Conservation (phyloP, 345 rosid genomes). For the Citrus sp. region DNA sequence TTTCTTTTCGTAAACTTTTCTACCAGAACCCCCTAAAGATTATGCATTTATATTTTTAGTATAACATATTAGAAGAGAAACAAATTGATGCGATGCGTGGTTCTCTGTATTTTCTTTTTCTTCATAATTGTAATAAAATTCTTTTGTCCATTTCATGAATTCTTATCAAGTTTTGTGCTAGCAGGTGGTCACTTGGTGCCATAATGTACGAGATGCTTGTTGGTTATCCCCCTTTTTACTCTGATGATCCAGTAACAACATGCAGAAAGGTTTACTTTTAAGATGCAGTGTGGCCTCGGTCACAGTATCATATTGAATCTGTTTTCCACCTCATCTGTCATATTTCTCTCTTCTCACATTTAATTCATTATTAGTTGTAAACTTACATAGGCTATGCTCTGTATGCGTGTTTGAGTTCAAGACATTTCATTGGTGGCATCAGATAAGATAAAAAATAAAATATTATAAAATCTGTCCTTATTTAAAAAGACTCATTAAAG, state of each 20-base stretch:
- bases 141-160: constrained; percentile 7
- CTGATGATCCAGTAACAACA: constrained; percentile 82
- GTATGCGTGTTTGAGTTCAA: neutral
- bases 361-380: neutral
- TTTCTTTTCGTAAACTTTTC: neutral
- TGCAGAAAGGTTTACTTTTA: constrained; percentile 76
- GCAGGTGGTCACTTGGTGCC: constrained; percentile 96
- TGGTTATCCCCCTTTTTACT: constrained; percentile 81
- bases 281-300: neutral
- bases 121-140: neutral
- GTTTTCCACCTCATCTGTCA: neutral
- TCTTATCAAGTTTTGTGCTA: constrained; percentile 18
- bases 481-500: neutral
- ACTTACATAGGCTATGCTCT: neutral
- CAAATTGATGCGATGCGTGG: neutral
- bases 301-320: neutral
- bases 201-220: constrained; percentile 91
- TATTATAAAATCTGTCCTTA: neutral
- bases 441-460: neutral
- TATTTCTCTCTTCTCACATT: neutral
- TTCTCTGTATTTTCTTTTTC: neutral
- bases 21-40: neutral
- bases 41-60: neutral
- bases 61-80: neutral
- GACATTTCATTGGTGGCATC: neutral